Evolutionary conservation across 2,329 filamentous ascomycete genomes (phyloP).

Genomic region (Didymella lethalis): DNA sequence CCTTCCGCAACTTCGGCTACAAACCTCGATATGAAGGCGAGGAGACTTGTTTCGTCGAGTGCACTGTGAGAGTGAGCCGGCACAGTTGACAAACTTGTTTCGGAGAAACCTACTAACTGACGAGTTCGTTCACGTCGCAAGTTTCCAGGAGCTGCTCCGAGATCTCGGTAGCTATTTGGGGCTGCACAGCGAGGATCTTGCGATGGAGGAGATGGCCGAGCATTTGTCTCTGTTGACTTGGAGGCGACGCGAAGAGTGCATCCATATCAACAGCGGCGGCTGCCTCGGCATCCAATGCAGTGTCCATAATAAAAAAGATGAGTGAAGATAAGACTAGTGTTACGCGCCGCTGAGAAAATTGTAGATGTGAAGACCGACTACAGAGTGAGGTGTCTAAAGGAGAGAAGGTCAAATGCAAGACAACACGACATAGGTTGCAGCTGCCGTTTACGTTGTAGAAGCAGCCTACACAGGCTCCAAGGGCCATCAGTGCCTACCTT

Average conservation of each 20-base stretch:
- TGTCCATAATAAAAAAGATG: background rate
- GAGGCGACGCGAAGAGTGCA: background rate
- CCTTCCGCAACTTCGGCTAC: background rate
- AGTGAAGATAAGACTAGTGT: background rate
- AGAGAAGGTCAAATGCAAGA: background rate
- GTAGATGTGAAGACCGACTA: background rate
- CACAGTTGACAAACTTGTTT: no score
- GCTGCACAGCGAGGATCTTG: background rate
- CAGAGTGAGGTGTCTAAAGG: background rate
- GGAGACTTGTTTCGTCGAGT: background rate
- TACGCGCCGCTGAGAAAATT: background rate
- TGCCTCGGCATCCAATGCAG: background rate
- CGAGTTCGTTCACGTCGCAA: background rate
- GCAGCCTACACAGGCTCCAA: no score
- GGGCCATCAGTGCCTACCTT: no score
- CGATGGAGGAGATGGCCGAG: background rate
- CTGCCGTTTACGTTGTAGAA: background rate
- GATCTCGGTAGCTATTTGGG: background rate
- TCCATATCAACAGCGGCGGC: background rate
- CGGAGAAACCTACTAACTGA: background rate
- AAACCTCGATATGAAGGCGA: background rate
- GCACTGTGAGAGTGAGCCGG: background rate
- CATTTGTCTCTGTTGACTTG: background rate
- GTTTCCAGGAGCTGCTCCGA: background rate
- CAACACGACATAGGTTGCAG: background rate